Conservation (phyloP, 2,329 filamentous ascomycete species). For the Colletotrichum graminicola region DNA sequence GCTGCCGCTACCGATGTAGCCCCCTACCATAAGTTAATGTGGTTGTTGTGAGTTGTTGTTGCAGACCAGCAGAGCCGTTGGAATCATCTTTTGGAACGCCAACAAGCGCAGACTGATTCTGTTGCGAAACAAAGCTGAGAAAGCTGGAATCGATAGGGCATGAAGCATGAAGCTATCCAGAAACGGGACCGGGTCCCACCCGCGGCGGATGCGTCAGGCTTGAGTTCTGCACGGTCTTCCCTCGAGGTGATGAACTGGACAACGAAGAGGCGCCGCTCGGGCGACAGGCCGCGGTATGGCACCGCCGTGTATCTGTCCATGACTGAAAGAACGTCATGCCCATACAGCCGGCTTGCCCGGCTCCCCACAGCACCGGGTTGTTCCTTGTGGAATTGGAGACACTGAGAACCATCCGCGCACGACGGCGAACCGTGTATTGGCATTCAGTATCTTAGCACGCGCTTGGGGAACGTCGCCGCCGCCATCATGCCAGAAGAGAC, state of each 20-base stretch:
- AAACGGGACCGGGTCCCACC: background rate
- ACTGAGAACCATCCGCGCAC: constrained; percentile 6
- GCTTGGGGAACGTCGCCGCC: background rate
- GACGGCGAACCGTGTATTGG: constrained; percentile 9
- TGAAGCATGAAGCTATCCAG: constrained; percentile 12
- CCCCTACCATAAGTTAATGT: background rate
- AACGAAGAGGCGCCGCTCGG: constrained; percentile 18
- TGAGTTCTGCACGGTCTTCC: constrained; percentile 24
- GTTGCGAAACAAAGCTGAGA: background rate
- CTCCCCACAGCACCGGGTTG: constrained; percentile 3
- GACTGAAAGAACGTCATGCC: constrained; percentile 24
- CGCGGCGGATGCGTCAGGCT: background rate
- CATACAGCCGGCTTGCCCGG: constrained; percentile 32
- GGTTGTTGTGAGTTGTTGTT: too few species aligned
- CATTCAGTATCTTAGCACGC: background rate
- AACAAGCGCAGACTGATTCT: background rate
- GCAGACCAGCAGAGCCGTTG: background rate
- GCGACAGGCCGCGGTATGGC: constrained; percentile 19
- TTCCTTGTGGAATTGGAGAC: background rate
- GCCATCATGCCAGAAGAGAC: background rate
- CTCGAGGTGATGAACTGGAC: constrained; percentile 12
- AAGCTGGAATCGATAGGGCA: background rate
- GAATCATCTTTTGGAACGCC: background rate
- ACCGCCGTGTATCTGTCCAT: constrained; percentile 28
- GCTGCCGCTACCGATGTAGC: background rate